Percentiles rank a stretch among this genome's conserved stretches.
These are phyloP conservation scores for Lichtheimia ramosa DNA, from an alignment of 371 early-diverging fungal genomes.

Conservation along the genomic window DNA sequence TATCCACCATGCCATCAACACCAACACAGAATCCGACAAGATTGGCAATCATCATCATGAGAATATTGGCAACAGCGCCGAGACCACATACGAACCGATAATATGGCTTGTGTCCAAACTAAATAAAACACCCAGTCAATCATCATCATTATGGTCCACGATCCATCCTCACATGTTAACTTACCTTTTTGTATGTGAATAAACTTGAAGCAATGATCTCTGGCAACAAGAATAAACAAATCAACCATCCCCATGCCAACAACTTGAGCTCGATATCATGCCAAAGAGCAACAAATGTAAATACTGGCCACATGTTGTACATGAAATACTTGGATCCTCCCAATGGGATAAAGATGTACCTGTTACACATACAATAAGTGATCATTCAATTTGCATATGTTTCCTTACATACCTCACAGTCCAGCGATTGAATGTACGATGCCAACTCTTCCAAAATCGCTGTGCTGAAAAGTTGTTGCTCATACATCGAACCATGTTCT, in stretches of 20 bases:
- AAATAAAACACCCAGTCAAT: neutral
- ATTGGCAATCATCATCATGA: conserved; percentile 93
- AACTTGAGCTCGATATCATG: conserved; percentile 85
- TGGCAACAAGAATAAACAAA: conserved; percentile 83
- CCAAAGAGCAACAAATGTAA: conserved; percentile 96
- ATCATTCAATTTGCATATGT: too few relatives aligned
- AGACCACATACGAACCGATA: conserved; percentile 81
- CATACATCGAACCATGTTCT: conserved; percentile 95
- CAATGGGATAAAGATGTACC: conserved; percentile 89
- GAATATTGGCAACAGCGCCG: conserved; percentile 86
- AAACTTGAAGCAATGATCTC: conserved; percentile 69
- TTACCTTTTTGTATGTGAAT: conserved; percentile 59
- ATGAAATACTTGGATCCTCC: conserved; percentile 73
- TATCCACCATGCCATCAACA: conserved; percentile 75
- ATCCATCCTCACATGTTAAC: neutral
- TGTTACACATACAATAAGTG: conserved; percentile 4
- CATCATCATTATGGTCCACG: neutral
- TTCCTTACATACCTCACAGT: conserved; percentile 56
- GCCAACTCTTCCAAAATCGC: conserved; percentile 95
- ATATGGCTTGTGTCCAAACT: conserved; percentile 65
- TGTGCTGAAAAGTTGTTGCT: conserved; percentile 87
- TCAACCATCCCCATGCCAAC: conserved; percentile 94
- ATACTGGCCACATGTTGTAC: conserved; percentile 77
- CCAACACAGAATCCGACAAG: conserved; percentile 94
- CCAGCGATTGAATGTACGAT: conserved; percentile 90